These are phyloP conservation scores for Phytophthora litchii DNA, from an alignment of 352 stramenopile genomes.

Conservation along the genomic window DNA sequence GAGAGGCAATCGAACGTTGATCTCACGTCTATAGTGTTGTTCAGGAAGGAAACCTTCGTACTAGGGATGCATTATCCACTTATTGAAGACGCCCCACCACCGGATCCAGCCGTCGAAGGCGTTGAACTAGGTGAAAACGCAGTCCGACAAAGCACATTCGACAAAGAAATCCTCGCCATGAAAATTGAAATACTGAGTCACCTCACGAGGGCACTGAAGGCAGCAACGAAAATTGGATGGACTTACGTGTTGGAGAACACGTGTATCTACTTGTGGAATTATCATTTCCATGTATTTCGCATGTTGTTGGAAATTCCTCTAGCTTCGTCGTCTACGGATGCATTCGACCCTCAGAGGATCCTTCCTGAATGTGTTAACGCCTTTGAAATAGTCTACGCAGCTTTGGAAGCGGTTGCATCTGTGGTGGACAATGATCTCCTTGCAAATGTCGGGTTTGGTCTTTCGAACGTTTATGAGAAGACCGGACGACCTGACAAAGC, in stretches of 20 bases:
- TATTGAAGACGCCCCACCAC: conserved; percentile 3
- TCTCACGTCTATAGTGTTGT: conserved; percentile 20
- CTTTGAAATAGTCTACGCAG: conserved; percentile 60
- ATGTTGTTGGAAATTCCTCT: conserved; percentile 36
- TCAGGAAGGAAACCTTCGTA: conserved; percentile 36
- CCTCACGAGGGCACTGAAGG: conserved; percentile 37
- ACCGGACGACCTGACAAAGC: conserved; percentile 53
- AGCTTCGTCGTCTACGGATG: neutral
- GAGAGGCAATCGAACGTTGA: conserved; percentile 19
- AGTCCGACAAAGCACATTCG: conserved; percentile 6
- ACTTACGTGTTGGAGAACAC: conserved; percentile 80
- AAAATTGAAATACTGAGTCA: conserved; percentile 60
- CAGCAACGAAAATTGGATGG: conserved; percentile 55
- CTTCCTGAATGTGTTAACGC: conserved; percentile 64
- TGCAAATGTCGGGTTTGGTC: conserved; percentile 50
- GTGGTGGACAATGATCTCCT: conserved; percentile 52
- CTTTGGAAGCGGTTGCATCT: conserved; percentile 40
- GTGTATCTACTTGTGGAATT: conserved; percentile 91
- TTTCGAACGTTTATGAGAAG: conserved; percentile 63
- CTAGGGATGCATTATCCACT: conserved; percentile 41
- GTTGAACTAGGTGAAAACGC: conserved; percentile 11
- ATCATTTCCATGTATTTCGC: conserved; percentile 88
- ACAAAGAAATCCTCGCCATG: conserved; percentile 31
- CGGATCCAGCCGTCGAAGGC: conserved; percentile 4
- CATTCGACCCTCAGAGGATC: conserved; percentile 48